Conservation (phyloP, 108 stramenopile genomes). For the Conticribra weissflogii region DNA sequence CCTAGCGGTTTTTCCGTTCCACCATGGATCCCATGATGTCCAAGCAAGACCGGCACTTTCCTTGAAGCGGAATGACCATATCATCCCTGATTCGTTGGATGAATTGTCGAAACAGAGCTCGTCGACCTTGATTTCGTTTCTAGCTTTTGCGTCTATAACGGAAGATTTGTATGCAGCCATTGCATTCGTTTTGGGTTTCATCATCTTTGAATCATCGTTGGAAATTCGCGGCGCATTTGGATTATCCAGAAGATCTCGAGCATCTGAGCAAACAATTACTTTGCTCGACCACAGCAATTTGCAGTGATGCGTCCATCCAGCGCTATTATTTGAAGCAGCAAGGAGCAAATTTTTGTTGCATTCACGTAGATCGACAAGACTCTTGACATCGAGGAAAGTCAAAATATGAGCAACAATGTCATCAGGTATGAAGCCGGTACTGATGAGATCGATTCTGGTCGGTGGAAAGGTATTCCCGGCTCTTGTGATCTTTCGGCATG, state of each 20-base stretch:
- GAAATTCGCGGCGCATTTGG: conserved; percentile 2
- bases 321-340: conserved; percentile 42
- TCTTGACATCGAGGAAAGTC: conserved; percentile 29
- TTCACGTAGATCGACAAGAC: conserved; percentile 15
- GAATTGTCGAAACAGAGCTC: conserved; percentile 67
- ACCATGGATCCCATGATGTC: conserved; percentile 58
- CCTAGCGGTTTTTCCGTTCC: conserved; percentile 55
- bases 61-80: conserved; percentile 84
- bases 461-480: background rate
- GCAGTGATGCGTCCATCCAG: conserved; percentile 74
- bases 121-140: conserved; percentile 48
- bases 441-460: background rate
- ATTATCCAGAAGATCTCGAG: conserved; percentile 23
- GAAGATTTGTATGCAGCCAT: conserved; percentile 61
- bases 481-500: background rate
- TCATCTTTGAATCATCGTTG: background rate
- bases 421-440: conserved; percentile 18
- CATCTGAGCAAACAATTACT: conserved; percentile 52
- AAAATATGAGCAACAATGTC: conserved; percentile 24
- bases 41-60: conserved; percentile 78
- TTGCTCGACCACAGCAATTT: conserved; percentile 59
- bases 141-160: conserved; percentile 46
- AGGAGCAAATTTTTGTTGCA: conserved; percentile 28
- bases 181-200: conserved; percentile 16
- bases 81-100: conserved; percentile 41